These are phyloP conservation scores for Salix purpurea DNA, from an alignment of 345 rosid genomes.

Conservation along the genomic window DNA sequence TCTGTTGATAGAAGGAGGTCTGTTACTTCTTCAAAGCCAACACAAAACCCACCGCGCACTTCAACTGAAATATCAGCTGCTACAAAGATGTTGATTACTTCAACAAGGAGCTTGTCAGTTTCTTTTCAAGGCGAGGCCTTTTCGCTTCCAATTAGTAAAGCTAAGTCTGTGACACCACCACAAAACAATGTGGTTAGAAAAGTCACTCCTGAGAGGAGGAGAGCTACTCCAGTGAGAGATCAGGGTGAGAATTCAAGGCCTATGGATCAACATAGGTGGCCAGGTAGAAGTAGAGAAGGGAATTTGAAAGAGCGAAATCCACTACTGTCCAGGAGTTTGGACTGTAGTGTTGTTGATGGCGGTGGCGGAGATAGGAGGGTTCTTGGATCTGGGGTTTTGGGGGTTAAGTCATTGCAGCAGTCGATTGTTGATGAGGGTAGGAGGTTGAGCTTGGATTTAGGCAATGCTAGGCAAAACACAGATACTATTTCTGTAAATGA, in stretches of 20 bases:
- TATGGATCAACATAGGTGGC: constrained; percentile 68
- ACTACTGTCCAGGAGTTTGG: constrained; percentile 52
- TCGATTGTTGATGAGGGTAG: constrained; percentile 48
- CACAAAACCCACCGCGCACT: constrained; percentile 38
- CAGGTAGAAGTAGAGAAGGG: constrained; percentile 56
- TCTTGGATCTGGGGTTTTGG: constrained; percentile 62
- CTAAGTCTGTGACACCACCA: constrained; percentile 43
- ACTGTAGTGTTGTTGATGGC: constrained; percentile 34
- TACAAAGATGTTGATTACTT: constrained; percentile 71
- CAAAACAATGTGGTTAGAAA: constrained; percentile 44
- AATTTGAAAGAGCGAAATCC: constrained; percentile 28
- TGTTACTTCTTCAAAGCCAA: constrained; percentile 17
- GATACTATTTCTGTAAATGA: constrained; percentile 45
- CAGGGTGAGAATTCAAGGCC: constrained; percentile 56
- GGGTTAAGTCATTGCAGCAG: constrained; percentile 47
- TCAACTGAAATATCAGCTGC: constrained; percentile 53
- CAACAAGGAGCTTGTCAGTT: constrained; percentile 81
- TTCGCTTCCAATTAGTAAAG: constrained; percentile 82
- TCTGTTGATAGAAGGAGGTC: constrained; percentile 76
- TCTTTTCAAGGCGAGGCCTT: constrained; percentile 89
- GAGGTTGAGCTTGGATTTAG: constrained; percentile 60
- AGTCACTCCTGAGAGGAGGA: constrained; percentile 50
- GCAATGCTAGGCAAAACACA: constrained; percentile 35
- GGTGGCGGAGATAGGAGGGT: constrained; percentile 29
- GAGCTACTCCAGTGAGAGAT: constrained; percentile 36